phyloP scores from a whole-genome alignment of 352 stramenopile genomes.

The Phytophthora pisi region DNA sequence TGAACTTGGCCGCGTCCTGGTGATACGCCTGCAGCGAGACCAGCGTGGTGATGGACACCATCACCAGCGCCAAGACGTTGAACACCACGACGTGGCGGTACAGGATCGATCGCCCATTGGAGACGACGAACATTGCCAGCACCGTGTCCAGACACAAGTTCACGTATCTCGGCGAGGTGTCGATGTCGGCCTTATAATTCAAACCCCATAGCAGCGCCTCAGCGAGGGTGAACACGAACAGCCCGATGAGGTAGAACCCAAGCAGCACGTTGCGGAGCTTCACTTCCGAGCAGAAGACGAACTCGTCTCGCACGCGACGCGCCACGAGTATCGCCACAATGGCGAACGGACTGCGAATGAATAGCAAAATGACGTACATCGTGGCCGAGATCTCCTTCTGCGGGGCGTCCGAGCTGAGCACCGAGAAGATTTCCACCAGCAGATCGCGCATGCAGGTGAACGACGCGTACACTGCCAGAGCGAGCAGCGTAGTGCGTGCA shows the following conservation, averaged over 20 bases:
- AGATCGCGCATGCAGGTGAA: conserved; percentile 79
- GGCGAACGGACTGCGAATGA: conserved; percentile 35
- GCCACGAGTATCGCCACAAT: conserved; percentile 45
- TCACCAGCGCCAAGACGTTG: conserved; percentile 59
- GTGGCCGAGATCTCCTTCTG: conserved; percentile 28
- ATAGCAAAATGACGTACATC: conserved; percentile 47
- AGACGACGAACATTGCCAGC: conserved; percentile 85
- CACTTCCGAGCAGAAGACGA: conserved; percentile 60
- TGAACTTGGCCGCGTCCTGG: conserved; percentile 60
- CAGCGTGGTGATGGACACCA: conserved; percentile 55
- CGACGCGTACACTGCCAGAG: conserved; percentile 58
- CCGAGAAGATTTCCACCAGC: conserved; percentile 49
- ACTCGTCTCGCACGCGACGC: conserved; percentile 48
- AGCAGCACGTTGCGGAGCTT: conserved; percentile 74
- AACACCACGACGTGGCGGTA: conserved; percentile 70
- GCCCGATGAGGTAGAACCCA: conserved; percentile 59
- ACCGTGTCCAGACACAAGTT: conserved; percentile 84
- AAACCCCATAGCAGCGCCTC: conserved; percentile 62
- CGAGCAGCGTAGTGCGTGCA: conserved; percentile 59
- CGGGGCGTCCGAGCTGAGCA: conserved; percentile 23
- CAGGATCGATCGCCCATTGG: conserved; percentile 79
- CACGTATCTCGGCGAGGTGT: conserved; percentile 71
- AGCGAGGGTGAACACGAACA: conserved; percentile 56
- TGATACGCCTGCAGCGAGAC: conserved; percentile 53
- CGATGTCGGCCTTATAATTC: conserved; percentile 61